Evolutionary conservation across 2,329 filamentous ascomycete species (phyloP).

Genomic region (Ophiostoma montium): DNA sequence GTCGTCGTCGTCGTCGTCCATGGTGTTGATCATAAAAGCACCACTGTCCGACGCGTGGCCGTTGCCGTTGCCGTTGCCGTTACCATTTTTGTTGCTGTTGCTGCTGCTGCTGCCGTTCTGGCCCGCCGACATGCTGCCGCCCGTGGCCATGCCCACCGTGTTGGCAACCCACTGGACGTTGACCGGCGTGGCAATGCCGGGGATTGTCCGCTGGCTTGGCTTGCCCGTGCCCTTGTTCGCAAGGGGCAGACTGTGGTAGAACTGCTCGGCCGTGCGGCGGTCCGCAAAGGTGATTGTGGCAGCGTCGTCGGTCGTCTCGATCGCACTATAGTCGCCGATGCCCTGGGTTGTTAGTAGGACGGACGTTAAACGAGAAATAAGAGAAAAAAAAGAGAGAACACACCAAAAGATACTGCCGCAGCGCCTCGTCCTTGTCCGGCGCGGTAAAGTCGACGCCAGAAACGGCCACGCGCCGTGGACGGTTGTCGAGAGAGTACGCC

Average conservation of each 20-base stretch:
- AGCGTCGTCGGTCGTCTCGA: constrained; percentile 31
- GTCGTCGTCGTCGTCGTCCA: not conserved
- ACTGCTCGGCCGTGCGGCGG: constrained; percentile 56
- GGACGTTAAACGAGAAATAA: not conserved
- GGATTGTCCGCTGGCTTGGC: constrained; percentile 22
- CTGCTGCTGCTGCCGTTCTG: constrained; percentile 14
- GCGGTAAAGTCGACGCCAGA: constrained; percentile 49
- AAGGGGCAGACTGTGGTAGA: constrained; percentile 39
- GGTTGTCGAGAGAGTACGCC: constrained; percentile 59
- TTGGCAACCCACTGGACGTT: constrained; percentile 47
- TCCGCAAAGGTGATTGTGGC: constrained; percentile 51
- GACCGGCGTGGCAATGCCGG: constrained; percentile 46
- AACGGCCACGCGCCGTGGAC: constrained; percentile 54
- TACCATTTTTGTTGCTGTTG: too few relatives aligned
- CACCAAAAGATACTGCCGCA: constrained; percentile 53
- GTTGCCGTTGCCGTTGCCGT: not conserved
- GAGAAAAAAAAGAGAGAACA: not conserved
- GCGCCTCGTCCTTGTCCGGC: constrained; percentile 48
- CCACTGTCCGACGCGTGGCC: not conserved
- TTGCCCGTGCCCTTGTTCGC: constrained; percentile 14
- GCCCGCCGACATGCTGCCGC: not conserved
- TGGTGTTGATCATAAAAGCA: not conserved
- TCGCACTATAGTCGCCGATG: constrained; percentile 46
- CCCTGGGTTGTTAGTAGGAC: constrained; percentile 18
- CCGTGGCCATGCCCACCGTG: constrained; percentile 2